phyloP scores from a whole-genome alignment of 148 eudicot species.

The Arbutus unedo region DNA sequence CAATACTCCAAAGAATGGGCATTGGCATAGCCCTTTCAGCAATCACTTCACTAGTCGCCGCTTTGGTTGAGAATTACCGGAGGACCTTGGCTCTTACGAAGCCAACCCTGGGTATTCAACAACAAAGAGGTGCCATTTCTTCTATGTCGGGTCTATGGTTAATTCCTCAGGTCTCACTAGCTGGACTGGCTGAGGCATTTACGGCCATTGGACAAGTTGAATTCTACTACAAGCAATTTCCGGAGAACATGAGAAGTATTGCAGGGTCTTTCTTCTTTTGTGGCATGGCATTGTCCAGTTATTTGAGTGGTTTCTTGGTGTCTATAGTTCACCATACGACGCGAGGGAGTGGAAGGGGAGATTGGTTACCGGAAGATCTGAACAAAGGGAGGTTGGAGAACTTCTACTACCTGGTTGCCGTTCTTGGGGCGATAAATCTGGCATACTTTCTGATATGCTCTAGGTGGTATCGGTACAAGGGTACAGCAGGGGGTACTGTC shows the following conservation, averaged over 20 bases:
- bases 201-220: conserved; percentile 62
- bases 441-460: conserved; percentile 48
- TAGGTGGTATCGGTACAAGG: conserved; percentile 74
- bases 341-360: conserved; percentile 23
- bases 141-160: conserved; percentile 75
- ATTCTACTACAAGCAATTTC: conserved; percentile 90
- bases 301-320: conserved; percentile 58
- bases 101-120: conserved; percentile 37
- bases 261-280: conserved; percentile 65
- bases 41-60: conserved; percentile 47
- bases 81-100: conserved; percentile 45
- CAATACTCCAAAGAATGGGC: conserved; percentile 77
- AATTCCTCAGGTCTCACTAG: conserved; percentile 51
- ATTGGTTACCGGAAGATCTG: conserved; percentile 75
- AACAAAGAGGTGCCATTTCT: conserved; percentile 54
- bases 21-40: conserved; percentile 55
- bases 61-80: conserved; percentile 48
- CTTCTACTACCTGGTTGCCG: conserved; percentile 58
- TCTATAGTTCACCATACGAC: conserved; percentile 55
- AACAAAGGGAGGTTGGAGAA: conserved; percentile 69
- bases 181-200: conserved; percentile 73
- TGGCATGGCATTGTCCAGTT: conserved; percentile 66
- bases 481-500: conserved; percentile 16
- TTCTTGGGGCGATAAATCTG: conserved; percentile 42
- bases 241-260: conserved; percentile 89